Evolutionary conservation across 108 stramenopile species (phyloP).

Genomic region (Pelagomonas calceolata): DNA sequence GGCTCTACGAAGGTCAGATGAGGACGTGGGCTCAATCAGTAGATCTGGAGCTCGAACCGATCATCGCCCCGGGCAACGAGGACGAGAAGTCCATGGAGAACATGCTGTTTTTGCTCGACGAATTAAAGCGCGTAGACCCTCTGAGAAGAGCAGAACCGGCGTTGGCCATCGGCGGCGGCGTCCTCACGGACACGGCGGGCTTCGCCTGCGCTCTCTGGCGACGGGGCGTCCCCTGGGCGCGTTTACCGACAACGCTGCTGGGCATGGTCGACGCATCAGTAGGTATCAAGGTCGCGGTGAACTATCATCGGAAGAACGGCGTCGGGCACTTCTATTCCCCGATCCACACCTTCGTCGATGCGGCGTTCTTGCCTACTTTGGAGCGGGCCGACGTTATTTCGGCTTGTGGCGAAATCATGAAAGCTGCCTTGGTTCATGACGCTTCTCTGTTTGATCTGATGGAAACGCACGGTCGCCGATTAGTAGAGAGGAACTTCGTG

Average conservation of each 20-base stretch:
- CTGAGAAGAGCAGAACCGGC: slow-evolving; percentile 82
- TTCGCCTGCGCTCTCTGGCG: slow-evolving; percentile 88
- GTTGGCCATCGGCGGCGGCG: slow-evolving; percentile 86
- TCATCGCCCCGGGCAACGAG: not conserved
- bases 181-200: slow-evolving; percentile 82
- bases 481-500: slow-evolving; percentile 61
- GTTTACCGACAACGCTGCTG: slow-evolving; percentile 84
- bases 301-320: slow-evolving; percentile 90
- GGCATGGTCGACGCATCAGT: slow-evolving; percentile 92
- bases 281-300: slow-evolving; percentile 90
- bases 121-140: slow-evolving; percentile 67
- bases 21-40: not conserved
- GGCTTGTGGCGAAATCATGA: slow-evolving; percentile 89
- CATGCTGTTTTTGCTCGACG: slow-evolving; percentile 36
- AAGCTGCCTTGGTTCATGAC: slow-evolving; percentile 80
- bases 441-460: slow-evolving; percentile 76
- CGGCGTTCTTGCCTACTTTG: slow-evolving; percentile 75
- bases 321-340: slow-evolving; percentile 88
- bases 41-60: not conserved
- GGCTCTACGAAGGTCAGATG: not conserved
- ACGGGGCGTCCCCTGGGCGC: slow-evolving; percentile 75
- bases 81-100: slow-evolving; percentile 2
- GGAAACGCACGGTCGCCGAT: slow-evolving; percentile 71
- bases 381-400: slow-evolving; percentile 72
- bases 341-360: slow-evolving; percentile 64